Base-by-base conservation (phyloP, 2,329 filamentous ascomycete species). In the Knoxdaviesia capensis region DNA sequence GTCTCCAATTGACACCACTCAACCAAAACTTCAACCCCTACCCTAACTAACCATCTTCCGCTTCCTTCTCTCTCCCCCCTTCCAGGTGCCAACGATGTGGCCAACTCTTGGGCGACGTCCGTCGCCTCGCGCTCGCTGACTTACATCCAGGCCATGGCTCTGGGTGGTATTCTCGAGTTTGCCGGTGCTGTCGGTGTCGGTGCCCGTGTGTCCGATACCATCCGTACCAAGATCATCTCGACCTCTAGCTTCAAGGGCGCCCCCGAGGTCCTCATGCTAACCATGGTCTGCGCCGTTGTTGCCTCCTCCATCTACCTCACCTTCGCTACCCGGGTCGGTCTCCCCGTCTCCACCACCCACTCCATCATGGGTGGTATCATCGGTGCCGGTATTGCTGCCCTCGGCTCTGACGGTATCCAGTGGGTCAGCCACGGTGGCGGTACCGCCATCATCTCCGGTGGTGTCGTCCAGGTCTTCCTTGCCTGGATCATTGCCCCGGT, bases 301-400 rank as follows among this genome's bases (percentile, higher is more conserved):
- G 64, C 61, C 4, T 69, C 61, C 0, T 65, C 66, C 1, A 51
- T 63, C n/a, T 72, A 67, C 46, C 59, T 72, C 9, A 70, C 66
- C 2, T 49, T 68, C 39, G 68, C 68, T 1, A 72, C 68, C 2
- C 54, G 59, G 6, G 56, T 65, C 39, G 67, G 66, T 39, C 56
- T 71, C 45, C 69, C 69, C 1, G 64, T 72, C 4, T 68, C 65
- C 3, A 71, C 69, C 2, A 72, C 69, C 0, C 65, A 70, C 50
- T 66, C 63, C 42, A 61, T 69, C 35, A 62, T 69, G 35, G 66
- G 59, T 5, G 59, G 59, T 2, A 35, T 62, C 1, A 52, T 62
- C 1, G 59, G 59, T 7, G 53, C 57, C 0, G 59, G 55, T 3
- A 55, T 54, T 0, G 59, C 58, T 1, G 54, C 56, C 1, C 53